These are phyloP conservation scores for Wallemia mellicola DNA, from an alignment of 1,284 basidiomycete species.

Conservation along the genomic window DNA sequence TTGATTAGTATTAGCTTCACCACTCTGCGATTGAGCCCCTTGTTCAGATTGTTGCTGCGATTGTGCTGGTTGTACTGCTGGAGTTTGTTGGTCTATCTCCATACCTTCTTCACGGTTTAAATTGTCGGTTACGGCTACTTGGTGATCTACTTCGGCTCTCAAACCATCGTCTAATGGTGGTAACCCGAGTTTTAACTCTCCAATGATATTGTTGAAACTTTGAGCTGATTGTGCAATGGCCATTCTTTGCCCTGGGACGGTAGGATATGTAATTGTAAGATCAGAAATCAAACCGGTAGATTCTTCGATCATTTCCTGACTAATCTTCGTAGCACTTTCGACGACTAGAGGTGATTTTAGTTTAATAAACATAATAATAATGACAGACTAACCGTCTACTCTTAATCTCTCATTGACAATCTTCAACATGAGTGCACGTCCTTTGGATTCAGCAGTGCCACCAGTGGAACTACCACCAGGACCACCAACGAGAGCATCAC, in stretches of 20 bases:
- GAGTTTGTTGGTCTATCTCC: conserved; percentile 6
- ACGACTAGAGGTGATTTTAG: not conserved
- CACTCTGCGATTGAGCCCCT: not conserved
- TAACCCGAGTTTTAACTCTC: conserved; percentile 53
- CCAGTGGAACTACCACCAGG: conserved; percentile 38
- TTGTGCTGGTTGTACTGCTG: conserved; percentile 1
- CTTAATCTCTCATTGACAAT: conserved; percentile 79
- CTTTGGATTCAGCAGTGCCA: conserved; percentile 39
- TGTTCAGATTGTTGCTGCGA: not conserved
- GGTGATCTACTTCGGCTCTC: conserved; percentile 41
- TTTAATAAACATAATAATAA: not conserved
- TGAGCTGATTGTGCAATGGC: conserved; percentile 17
- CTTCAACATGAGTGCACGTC: conserved; percentile 41
- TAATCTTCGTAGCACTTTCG: not conserved
- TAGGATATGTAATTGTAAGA: conserved; percentile 22
- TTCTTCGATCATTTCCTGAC: conserved; percentile 22
- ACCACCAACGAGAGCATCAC: conserved; percentile 49
- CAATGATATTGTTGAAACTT: conserved; percentile 39
- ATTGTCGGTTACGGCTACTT: conserved; percentile 17
- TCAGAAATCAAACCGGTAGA: conserved; percentile 47
- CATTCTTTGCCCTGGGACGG: not conserved
- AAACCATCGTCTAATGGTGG: conserved; percentile 47
- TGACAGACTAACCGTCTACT: conserved; percentile 39
- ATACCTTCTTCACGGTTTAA: conserved; percentile 5
- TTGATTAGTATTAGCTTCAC: not conserved